phyloP scores from a whole-genome alignment of 768 basidiomycete genomes.

The Coprinopsis cinerea region DNA sequence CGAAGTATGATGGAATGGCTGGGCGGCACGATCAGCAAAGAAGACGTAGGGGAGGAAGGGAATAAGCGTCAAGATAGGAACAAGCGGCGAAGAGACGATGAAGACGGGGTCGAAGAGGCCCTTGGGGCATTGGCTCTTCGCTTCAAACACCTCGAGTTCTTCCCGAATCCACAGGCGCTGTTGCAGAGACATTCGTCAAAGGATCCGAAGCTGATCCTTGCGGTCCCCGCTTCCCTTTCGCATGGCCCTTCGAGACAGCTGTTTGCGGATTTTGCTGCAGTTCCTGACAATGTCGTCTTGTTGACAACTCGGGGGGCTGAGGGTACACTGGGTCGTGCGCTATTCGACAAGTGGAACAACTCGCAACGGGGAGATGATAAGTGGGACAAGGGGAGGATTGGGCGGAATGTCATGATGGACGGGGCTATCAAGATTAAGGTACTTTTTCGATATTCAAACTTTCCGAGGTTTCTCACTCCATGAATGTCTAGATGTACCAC shows the following conservation, averaged over 20 bases:
- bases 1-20: conserved; percentile 99
- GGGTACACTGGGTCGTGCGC: conserved; percentile 67
- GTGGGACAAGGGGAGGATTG: conserved; percentile 89
- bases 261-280: conserved; percentile 80
- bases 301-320: conserved; percentile 77
- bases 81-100: conserved; percentile 56
- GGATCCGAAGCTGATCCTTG: conserved; percentile 89
- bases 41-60: conserved; percentile 81
- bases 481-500: conserved; percentile 74
- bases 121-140: conserved; percentile 81
- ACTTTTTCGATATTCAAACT: conserved; percentile 14
- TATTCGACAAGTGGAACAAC: conserved; percentile 85
- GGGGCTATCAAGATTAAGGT: conserved; percentile 64
- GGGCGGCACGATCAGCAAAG: conserved; percentile 90
- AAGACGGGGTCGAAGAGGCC: conserved; percentile 77
- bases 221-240: conserved; percentile 87
- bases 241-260: conserved; percentile 86
- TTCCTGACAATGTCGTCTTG: conserved; percentile 81
- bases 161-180: conserved; percentile 75
- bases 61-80: conserved; percentile 47
- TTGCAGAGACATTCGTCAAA: conserved; percentile 78
- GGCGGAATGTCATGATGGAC: conserved; percentile 79
- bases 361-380: conserved; percentile 74
- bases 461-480: background rate
- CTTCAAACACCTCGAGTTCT: conserved; percentile 94